These are phyloP conservation scores for Picea mariana DNA, from an alignment of 83 land plant genomes.

Conservation along the genomic window DNA sequence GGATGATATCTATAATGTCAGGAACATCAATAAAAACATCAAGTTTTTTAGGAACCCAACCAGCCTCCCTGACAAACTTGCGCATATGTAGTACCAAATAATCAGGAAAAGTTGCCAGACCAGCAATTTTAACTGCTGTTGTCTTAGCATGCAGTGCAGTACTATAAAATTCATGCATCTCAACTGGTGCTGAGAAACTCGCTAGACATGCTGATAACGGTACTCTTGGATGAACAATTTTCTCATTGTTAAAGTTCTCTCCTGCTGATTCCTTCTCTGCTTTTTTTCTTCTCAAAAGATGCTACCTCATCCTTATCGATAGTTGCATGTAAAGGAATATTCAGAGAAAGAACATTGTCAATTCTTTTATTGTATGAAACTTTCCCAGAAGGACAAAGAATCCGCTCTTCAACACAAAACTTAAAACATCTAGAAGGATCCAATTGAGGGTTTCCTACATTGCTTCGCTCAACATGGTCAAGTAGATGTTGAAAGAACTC, in stretches of 20 bases:
- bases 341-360: conserved; percentile 83
- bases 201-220: conserved; percentile 92
- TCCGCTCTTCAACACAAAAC: conserved; percentile 86
- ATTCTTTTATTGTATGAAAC: conserved; percentile 88
- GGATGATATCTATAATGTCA: conserved; percentile 86
- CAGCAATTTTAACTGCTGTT: conserved; percentile 90
- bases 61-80: conserved; percentile 91
- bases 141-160: conserved; percentile 87
- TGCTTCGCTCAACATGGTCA: conserved; percentile 86
- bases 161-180: conserved; percentile 91
- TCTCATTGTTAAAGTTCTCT: conserved; percentile 66
- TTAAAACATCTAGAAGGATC: conserved; percentile 95
- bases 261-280: conserved; percentile 64
- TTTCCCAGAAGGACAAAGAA: conserved; percentile 85
- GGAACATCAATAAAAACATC: conserved; percentile 99
- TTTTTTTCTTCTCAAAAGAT: conserved; percentile 55
- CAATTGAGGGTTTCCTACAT: conserved; percentile 47
- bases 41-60: conserved; percentile 98
- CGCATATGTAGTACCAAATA: conserved; percentile 97
- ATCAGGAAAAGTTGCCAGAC: conserved; percentile 90
- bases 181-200: conserved; percentile 84
- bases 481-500: conserved; percentile 95
- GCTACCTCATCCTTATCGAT: conserved; percentile 84
- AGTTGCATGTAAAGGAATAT: conserved; percentile 82
- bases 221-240: conserved; percentile 92